Conservation (phyloP, 139 green algal species). For the Chlorella sp. region DNA sequence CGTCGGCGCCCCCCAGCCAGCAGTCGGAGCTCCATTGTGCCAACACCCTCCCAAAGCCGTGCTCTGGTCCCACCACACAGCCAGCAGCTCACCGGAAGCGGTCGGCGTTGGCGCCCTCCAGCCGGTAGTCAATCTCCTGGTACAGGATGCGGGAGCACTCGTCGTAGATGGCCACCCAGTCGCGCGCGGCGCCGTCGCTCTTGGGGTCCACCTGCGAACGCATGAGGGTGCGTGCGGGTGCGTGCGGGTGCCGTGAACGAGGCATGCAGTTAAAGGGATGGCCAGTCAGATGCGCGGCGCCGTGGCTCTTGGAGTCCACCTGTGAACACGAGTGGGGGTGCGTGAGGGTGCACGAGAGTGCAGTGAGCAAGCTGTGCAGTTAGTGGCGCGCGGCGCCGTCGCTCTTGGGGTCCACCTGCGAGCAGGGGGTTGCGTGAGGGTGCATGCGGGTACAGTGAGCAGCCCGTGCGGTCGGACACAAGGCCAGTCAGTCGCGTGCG, state of each 20-base stretch:
- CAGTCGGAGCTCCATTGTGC: conserved; percentile 77
- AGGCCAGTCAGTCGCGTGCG: neutral
- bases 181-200: conserved; percentile 94
- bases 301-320: neutral
- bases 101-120: conserved; percentile 93
- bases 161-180: conserved; percentile 99
- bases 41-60: no score
- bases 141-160: conserved; percentile 96
- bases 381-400: conserved; percentile 97
- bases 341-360: no score
- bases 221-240: neutral
- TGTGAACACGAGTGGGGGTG: neutral
- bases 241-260: no score
- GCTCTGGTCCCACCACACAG: neutral
- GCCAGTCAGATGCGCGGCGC: neutral
- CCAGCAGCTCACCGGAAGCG: conserved; percentile 68
- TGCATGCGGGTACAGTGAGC: no score
- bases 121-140: conserved; percentile 96
- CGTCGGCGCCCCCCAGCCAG: conserved; percentile 88
- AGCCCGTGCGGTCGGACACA: neutral
- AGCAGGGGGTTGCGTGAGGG: neutral
- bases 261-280: neutral
- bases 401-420: conserved; percentile 89
- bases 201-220: conserved; percentile 84
- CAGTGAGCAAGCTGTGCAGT: no score